Percentiles rank a stretch among this genome's conserved stretches.
phyloP scores from a whole-genome alignment of 371 early-diverging fungal species.

The Rhizopus delemar region DNA sequence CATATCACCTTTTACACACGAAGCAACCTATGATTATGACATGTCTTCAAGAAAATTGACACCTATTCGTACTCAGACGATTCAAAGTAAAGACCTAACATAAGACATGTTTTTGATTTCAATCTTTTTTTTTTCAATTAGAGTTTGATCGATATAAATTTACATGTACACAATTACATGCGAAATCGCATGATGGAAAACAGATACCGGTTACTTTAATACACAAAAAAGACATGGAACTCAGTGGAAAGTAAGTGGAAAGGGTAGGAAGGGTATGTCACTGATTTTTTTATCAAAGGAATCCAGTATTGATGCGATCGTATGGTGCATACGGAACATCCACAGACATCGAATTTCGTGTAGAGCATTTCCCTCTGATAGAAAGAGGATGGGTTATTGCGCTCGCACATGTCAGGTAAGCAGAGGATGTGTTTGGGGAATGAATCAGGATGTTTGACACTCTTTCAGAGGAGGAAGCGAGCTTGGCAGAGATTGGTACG shows the following conservation, averaged over 20 bases:
- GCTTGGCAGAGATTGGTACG: slow-evolving; percentile 77
- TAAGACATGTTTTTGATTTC: not conserved
- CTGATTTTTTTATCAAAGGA: slow-evolving; percentile 24
- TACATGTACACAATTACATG: slow-evolving; percentile 58
- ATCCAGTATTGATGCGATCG: slow-evolving; percentile 72
- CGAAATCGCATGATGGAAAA: slow-evolving; percentile 46
- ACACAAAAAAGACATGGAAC: slow-evolving; percentile 50
- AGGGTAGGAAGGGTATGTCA: no score
- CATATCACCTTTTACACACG: slow-evolving; percentile 70
- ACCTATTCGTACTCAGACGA: slow-evolving; percentile 50
- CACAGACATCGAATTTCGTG: slow-evolving; percentile 77
- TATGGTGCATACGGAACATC: slow-evolving; percentile 88
- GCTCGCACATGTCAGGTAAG: slow-evolving; percentile 80
- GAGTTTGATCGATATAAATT: slow-evolving; percentile 54
- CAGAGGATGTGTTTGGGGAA: not conserved
- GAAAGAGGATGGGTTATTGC: slow-evolving; percentile 83
- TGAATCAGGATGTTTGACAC: not conserved
- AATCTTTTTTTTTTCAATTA: slow-evolving; percentile 16
- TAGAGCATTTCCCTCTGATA: slow-evolving; percentile 78
- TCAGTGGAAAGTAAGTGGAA: slow-evolving; percentile 47
- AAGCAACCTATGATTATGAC: slow-evolving; percentile 72
- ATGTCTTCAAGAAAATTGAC: slow-evolving; percentile 52
- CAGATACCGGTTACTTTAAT: slow-evolving; percentile 73
- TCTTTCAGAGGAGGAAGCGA: slow-evolving; percentile 77
- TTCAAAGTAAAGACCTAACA: slow-evolving; percentile 51